Percentiles rank a stretch among this genome's conserved stretches.
These are phyloP conservation scores for Sugiyamaella valdiviana DNA, from an alignment of 805 yeast species.

Conservation along the genomic window DNA sequence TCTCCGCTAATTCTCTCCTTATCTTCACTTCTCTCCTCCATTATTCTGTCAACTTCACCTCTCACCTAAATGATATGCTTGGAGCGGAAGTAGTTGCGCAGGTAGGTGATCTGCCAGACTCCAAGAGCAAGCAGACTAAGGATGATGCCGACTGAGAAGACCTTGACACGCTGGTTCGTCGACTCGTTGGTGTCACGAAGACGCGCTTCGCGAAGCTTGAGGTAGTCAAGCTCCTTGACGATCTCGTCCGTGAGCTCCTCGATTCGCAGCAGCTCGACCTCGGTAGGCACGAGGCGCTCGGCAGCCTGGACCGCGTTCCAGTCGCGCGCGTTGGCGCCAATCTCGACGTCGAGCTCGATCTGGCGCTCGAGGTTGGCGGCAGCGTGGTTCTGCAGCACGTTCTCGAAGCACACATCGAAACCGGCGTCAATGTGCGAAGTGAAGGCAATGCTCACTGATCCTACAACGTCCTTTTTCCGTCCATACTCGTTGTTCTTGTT, in stretches of 20 bases:
- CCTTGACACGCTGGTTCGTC: slow-evolving; percentile 86
- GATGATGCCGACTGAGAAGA: slow-evolving; percentile 69
- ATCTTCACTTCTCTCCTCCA: neutral
- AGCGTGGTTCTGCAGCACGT: slow-evolving; percentile 35
- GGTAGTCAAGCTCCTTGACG: slow-evolving; percentile 69
- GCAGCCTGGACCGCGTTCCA: slow-evolving; percentile 93
- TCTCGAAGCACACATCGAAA: slow-evolving; percentile 87
- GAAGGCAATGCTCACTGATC: slow-evolving; percentile 69
- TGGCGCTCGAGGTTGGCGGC: slow-evolving; percentile 53
- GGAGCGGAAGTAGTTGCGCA: slow-evolving; percentile 77
- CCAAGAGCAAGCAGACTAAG: slow-evolving; percentile 71
- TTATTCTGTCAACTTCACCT: no score
- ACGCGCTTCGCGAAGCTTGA: slow-evolving; percentile 82
- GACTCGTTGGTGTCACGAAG: slow-evolving; percentile 96
- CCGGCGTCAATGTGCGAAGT: slow-evolving; percentile 78
- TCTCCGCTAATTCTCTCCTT: no score
- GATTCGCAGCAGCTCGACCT: slow-evolving; percentile 79
- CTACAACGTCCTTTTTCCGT: slow-evolving; percentile 68
- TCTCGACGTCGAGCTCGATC: slow-evolving; percentile 84
- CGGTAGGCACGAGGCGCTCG: slow-evolving; percentile 89
- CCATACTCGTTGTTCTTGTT: slow-evolving; percentile 80
- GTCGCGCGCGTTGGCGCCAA: slow-evolving; percentile 96
- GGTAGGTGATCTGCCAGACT: slow-evolving; percentile 85
- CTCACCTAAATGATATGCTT: slow-evolving; percentile 36
- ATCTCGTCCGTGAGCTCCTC: slow-evolving; percentile 85